Percentiles rank a stretch among this genome's conserved stretches.
These are phyloP conservation scores for Epichloe sp. DNA, from an alignment of 2,329 filamentous ascomycete genomes.

Conservation along the genomic window DNA sequence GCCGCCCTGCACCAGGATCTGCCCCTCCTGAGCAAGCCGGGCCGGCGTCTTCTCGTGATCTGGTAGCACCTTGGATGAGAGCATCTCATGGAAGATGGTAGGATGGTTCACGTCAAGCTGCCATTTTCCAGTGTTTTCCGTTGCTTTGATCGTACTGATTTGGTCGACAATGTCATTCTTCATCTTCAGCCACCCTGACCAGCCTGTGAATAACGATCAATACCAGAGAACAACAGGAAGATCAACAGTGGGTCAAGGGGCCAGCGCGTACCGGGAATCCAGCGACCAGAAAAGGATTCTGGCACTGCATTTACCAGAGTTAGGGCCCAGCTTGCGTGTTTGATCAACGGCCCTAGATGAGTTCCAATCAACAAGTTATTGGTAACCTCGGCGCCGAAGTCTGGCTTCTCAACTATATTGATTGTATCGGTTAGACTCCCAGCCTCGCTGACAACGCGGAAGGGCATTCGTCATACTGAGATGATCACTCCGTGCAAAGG, in stretches of 20 bases:
- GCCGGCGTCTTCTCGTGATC: conserved; percentile 20
- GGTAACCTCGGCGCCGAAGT: conserved; percentile 23
- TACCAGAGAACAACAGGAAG: conserved; percentile 7
- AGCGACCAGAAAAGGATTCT: conserved; percentile 22
- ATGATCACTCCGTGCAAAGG: conserved; percentile 23
- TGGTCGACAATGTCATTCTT: conserved; percentile 24
- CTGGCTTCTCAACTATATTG: conserved; percentile 17
- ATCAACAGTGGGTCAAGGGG: conserved; percentile 2
- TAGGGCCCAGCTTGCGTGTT: conserved; percentile 24
- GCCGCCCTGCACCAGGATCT: conserved; percentile 24
- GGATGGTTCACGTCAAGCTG: conserved; percentile 20
- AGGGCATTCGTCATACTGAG: conserved; percentile 12
- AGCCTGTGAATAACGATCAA: conserved; percentile 16
- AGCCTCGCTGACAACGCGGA: background rate
- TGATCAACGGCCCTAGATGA: conserved; percentile 23
- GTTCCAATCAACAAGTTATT: conserved; percentile 24
- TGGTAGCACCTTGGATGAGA: conserved; percentile 19
- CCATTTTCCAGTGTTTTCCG: conserved; percentile 21
- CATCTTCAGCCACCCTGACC: conserved; percentile 25
- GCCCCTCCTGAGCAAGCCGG: conserved; percentile 25
- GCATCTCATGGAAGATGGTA: conserved; percentile 23
- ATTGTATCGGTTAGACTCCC: background rate
- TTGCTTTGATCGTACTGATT: conserved; percentile 21
- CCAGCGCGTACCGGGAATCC: conserved; percentile 15
- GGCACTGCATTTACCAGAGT: conserved; percentile 22